phyloP scores from a whole-genome alignment of 371 early-diverging fungal species.

The Actinomucor elegans region DNA sequence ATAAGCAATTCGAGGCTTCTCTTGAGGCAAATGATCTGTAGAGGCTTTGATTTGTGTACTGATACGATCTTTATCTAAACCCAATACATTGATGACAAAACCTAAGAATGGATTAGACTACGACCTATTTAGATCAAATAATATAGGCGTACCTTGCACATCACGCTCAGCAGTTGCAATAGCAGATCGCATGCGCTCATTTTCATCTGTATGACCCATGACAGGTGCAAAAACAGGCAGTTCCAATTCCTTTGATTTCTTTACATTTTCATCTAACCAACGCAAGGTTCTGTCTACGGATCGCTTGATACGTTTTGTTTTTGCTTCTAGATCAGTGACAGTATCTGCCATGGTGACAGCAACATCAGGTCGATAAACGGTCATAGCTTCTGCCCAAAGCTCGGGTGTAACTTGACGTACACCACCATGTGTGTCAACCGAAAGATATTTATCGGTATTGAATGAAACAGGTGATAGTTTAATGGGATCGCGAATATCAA shows the following conservation, averaged over 20 bases:
- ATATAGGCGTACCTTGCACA: conserved; percentile 40
- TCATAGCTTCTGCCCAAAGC: conserved; percentile 49
- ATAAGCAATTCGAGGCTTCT: conserved; percentile 51
- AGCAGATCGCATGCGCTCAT: conserved; percentile 64
- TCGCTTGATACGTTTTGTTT: conserved; percentile 60
- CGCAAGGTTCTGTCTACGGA: conserved; percentile 67
- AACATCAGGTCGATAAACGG: conserved; percentile 57
- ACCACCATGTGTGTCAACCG: conserved; percentile 69
- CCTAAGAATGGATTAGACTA: conserved; percentile 9
- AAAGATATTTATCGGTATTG: conserved; percentile 66
- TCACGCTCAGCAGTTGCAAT: conserved; percentile 52
- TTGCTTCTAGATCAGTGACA: conserved; percentile 46
- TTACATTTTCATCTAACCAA: conserved; percentile 53
- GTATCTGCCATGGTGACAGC: conserved; percentile 46
- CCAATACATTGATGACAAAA: conserved; percentile 44
- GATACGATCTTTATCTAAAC: conserved; percentile 19
- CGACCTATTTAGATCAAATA: no score
- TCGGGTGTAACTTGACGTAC: conserved; percentile 58
- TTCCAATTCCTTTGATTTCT: conserved; percentile 26
- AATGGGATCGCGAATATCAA: conserved; percentile 69
- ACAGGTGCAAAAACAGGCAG: conserved; percentile 63
- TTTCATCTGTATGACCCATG: conserved; percentile 47
- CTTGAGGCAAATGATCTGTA: conserved; percentile 32
- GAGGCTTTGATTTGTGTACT: conserved; percentile 30
- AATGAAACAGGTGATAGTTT: conserved; percentile 41